Evolutionary conservation across 2,329 filamentous ascomycete genomes (phyloP), one percentile per base, ranked within the genome.

Genomic region (Nothopassalora personata): DNA sequence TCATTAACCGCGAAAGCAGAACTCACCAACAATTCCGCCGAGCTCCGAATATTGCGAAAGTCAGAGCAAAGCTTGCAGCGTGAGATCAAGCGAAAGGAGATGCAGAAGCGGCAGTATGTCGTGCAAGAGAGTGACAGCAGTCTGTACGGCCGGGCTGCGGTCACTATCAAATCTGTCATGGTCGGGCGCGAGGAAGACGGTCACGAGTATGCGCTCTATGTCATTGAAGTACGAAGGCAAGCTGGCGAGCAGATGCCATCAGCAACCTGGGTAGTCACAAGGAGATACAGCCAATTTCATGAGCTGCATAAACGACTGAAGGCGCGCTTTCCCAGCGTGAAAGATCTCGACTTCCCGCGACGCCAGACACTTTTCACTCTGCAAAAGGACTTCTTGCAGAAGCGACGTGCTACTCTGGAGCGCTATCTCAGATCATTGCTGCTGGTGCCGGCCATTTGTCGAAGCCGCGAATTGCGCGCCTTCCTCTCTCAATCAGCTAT

Each of bases 71-170:
- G 94, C 73, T 78, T 99, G 58, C 89, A 96, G 69, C 83, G 94
- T 65, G 94, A 99, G 73, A 91, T 97, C 56, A 85, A 91, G 58
- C 86, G 92, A 34, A 99, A 97, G 72, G 93, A 97, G 74, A 83
- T 99, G 70, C 94, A 99, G 72, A 84, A 92, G 54, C 94, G 96
- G 73, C 95, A 99, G 72, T 99, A 99, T 68, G 90, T 96, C 49
- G 86, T 97, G 7, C 94, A 99, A 74, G 94, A 99, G 75, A 97
- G 91, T 70, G 95, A 99, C 72, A 99, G 96, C 73, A 96, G 91
- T 73, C 80, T 99, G 27, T 97, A 96, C 69, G 94, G 94, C 2
- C 89, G 93, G 18, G 93, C 94, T 2, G 90, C 86, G 0, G 86
- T 97, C 67, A 88, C 84, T 67, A 97, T 99, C 71, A 94, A 94